phyloP scores from a whole-genome alignment of 1,284 basidiomycete genomes.

The Phylloporus sp. region DNA sequence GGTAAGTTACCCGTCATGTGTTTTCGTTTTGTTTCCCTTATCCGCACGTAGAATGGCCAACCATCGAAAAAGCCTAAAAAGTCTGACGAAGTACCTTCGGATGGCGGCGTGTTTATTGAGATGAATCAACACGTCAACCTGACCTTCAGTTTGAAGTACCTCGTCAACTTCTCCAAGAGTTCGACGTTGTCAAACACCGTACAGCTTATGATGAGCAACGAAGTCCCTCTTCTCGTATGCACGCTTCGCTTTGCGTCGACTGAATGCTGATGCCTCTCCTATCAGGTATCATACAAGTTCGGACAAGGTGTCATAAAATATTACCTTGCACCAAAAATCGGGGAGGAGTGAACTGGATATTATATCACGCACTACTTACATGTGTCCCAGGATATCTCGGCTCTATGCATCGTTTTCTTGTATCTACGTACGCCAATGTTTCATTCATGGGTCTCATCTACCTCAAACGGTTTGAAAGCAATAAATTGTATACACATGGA shows the following conservation, averaged over 20 bases:
- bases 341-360: constrained; percentile 66
- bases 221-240: constrained; percentile 85
- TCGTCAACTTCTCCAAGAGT: constrained; percentile 97
- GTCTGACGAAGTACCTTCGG: constrained; percentile 54
- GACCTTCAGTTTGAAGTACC: constrained; percentile 97
- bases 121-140: constrained; percentile 89
- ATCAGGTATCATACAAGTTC: constrained; percentile 86
- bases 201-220: constrained; percentile 88
- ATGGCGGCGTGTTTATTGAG: constrained; percentile 77
- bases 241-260: constrained; percentile 11
- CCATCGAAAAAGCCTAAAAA: constrained; percentile 63
- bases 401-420: constrained; percentile 19
- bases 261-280: not conserved
- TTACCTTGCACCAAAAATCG: constrained; percentile 90
- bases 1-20: constrained; percentile 46
- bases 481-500: constrained; percentile 22
- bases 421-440: constrained; percentile 19
- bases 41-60: constrained; percentile 52
- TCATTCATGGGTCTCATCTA: not conserved
- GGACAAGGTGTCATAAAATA: constrained; percentile 84
- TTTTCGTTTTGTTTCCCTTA: not conserved
- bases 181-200: constrained; percentile 79
- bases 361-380: constrained; percentile 3
- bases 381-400: constrained; percentile 23
- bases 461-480: constrained; percentile 16